A percentile compares a stretch with the other conserved stretches of the same genome.
Conservation (phyloP, 345 rosid genomes). For the Ceriops tagal region DNA sequence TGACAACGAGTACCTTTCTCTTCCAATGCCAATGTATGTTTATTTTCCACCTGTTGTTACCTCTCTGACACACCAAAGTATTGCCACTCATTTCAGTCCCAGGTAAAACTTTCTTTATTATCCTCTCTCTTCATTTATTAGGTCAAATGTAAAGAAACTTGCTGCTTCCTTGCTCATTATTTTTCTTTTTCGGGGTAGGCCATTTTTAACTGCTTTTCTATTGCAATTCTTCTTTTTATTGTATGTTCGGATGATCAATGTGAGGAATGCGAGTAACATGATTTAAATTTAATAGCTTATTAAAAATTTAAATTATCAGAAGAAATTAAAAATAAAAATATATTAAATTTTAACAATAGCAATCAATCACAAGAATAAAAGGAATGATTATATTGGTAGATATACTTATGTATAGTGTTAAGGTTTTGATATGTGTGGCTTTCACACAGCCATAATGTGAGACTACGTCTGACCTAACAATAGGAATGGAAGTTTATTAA, state of each 20-base stretch:
- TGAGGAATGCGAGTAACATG: too few relatives aligned
- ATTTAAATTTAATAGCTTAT: too few relatives aligned
- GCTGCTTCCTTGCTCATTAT: constrained; percentile 9
- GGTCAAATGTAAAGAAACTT: constrained; percentile 8
- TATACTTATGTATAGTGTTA: neutral
- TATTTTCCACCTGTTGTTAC: constrained; percentile 7
- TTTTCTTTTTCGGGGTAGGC: neutral
- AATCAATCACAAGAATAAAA: too few relatives aligned
- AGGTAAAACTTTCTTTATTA: constrained; percentile 27
- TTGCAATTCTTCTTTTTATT: neutral
- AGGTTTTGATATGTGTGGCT: neutral
- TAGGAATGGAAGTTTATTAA: neutral
- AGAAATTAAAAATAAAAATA: too few relatives aligned
- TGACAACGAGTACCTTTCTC: constrained; percentile 28
- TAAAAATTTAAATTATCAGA: too few relatives aligned
- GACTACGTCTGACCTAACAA: neutral
- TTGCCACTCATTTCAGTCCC: constrained; percentile 43
- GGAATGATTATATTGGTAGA: too few relatives aligned
- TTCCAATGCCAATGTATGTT: constrained; percentile 20
- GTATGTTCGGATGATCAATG: too few relatives aligned
- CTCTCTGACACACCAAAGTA: constrained; percentile 36
- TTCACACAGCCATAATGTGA: too few relatives aligned
- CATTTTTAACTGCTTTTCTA: neutral
- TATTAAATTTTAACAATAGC: too few relatives aligned
- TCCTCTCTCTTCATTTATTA: constrained; percentile 30